Evolutionary conservation across 2,329 filamentous ascomycete species (phyloP).

Genomic region (Penicillium frequentans): DNA sequence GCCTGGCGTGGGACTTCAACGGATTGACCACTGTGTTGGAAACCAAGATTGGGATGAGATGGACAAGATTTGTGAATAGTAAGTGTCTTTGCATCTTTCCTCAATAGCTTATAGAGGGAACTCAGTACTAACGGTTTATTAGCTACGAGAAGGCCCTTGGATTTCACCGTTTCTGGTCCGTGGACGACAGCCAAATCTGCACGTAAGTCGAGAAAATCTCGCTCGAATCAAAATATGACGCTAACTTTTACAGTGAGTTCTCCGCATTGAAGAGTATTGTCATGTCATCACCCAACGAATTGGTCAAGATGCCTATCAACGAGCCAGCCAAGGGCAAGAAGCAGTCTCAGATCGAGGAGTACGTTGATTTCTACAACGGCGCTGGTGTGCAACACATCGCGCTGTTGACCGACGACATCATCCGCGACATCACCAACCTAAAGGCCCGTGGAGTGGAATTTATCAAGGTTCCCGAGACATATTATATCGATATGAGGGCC

Average conservation of each 20-base stretch:
- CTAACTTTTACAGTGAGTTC: conserved; percentile 59
- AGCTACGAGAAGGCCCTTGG: conserved; percentile 85
- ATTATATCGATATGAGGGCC: conserved; percentile 75
- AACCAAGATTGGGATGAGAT: conserved; percentile 97
- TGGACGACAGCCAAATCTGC: conserved; percentile 89
- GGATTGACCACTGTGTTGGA: conserved; percentile 94
- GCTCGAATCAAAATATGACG: neutral
- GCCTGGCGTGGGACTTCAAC: conserved; percentile 66
- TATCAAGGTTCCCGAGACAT: conserved; percentile 82
- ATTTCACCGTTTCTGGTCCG: conserved; percentile 97
- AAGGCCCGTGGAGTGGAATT: conserved; percentile 89
- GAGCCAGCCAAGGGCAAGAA: conserved; percentile 89
- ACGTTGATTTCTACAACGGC: conserved; percentile 84
- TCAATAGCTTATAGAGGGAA: neutral
- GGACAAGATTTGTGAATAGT: conserved; percentile 62
- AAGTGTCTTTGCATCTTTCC: conserved; percentile 22
- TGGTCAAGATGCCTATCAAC: conserved; percentile 98
- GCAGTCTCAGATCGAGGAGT: conserved; percentile 93
- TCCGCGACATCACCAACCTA: conserved; percentile 72
- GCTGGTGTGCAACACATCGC: conserved; percentile 93
- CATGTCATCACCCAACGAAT: conserved; percentile 80
- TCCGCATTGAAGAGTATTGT: conserved; percentile 85
- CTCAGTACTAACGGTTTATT: conserved; percentile 5
- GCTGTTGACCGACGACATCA: conserved; percentile 77
- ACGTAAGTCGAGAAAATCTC: conserved; percentile 44